Percentiles rank a stretch among this genome's conserved stretches.
Conservation (phyloP, 768 basidiomycete genomes). For the Podaxis carcinomalis region DNA sequence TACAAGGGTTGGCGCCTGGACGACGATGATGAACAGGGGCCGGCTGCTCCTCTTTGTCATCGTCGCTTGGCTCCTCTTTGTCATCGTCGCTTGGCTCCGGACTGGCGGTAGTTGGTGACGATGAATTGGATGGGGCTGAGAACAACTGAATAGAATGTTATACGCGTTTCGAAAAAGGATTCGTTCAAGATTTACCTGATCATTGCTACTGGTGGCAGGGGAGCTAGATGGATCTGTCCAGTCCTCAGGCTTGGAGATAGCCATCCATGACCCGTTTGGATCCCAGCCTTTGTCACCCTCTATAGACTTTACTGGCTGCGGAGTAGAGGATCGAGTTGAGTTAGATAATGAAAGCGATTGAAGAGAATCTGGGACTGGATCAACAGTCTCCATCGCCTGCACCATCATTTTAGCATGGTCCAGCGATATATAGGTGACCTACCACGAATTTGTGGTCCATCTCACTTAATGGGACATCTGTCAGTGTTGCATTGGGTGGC, state of each 20-base stretch:
- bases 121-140: background rate
- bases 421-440: background rate
- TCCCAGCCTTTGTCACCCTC: constrained; percentile 1
- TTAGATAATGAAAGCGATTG: background rate
- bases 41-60: background rate
- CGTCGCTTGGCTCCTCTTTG: background rate
- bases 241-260: background rate
- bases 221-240: constrained; percentile 4
- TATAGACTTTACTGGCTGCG: background rate
- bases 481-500: background rate
- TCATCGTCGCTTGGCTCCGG: background rate
- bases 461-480: too few species aligned
- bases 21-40: background rate
- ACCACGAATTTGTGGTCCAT: background rate
- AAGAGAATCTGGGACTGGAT: background rate
- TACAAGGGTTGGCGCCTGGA: background rate
- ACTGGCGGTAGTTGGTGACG: background rate
- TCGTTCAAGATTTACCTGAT: background rate
- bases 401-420: background rate
- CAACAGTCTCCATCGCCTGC: background rate
- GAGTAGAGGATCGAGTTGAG: background rate
- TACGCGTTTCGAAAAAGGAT: background rate
- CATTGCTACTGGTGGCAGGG: background rate
- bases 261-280: background rate
- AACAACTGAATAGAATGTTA: background rate